Conservation (phyloP, 352 stramenopile species). For the Plasmopara muralis region DNA sequence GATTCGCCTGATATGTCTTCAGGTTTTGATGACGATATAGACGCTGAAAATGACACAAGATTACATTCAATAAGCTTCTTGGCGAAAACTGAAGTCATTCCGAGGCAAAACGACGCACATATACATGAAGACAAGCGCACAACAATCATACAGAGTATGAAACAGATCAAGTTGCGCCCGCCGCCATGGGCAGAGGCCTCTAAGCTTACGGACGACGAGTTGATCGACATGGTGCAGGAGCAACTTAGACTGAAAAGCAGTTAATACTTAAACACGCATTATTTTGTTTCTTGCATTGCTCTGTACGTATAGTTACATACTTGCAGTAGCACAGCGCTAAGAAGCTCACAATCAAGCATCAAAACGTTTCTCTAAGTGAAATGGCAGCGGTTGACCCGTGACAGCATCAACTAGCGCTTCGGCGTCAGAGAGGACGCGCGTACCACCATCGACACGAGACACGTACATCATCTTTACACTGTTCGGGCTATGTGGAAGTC, state of each 20-base stretch:
- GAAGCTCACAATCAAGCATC: conserved; percentile 6
- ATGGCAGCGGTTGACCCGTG: conserved; percentile 34
- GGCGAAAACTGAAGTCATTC: background rate
- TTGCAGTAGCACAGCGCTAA: background rate
- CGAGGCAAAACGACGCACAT: conserved; percentile 2
- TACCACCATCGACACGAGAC: conserved; percentile 48
- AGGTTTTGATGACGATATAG: conserved; percentile 9
- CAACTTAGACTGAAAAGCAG: conserved; percentile 19
- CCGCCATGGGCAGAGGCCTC: conserved; percentile 37
- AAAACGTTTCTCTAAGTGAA: conserved; percentile 1
- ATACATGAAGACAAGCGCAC: conserved; percentile 30
- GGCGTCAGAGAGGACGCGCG: conserved; percentile 25
- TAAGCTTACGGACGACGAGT: conserved; percentile 45
- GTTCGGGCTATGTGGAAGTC: conserved; percentile 16
- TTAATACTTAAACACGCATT: background rate
- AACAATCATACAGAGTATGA: conserved; percentile 54
- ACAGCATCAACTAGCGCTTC: conserved; percentile 44
- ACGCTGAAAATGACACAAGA: background rate
- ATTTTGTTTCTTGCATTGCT: background rate
- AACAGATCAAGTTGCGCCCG: conserved; percentile 34
- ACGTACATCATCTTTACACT: conserved; percentile 69
- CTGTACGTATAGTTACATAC: conserved; percentile 4
- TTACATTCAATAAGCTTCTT: background rate
- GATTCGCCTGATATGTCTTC: conserved; percentile 1
- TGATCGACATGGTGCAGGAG: conserved; percentile 43